These are phyloP conservation scores for Talaromyces sp. DNA, from an alignment of 2,329 filamentous ascomycete species.

Conservation along the genomic window DNA sequence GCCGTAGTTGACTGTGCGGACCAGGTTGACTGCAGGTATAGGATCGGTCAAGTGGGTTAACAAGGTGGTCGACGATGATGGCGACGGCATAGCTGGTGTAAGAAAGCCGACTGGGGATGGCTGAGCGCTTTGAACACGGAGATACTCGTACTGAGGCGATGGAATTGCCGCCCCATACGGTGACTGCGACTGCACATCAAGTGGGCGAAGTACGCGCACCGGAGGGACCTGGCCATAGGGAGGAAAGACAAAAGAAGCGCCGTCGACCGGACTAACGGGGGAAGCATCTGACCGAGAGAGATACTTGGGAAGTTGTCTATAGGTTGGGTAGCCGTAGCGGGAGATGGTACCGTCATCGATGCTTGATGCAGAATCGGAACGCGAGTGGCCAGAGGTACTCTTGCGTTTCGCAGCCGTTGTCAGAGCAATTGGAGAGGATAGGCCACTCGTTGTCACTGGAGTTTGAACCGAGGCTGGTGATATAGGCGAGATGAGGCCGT, in stretches of 20 bases:
- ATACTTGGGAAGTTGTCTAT: constrained; percentile 66
- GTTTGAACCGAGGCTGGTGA: constrained; percentile 31
- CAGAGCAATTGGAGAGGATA: constrained; percentile 63
- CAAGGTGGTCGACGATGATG: constrained; percentile 58
- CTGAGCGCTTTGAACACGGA: constrained; percentile 21
- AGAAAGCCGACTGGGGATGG: constrained; percentile 21
- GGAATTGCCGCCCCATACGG: constrained; percentile 27
- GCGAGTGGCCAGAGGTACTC: constrained; percentile 39
- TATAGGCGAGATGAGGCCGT: constrained; percentile 40
- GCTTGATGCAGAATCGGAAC: constrained; percentile 64
- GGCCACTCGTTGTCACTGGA: constrained; percentile 35
- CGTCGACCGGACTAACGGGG: constrained; percentile 34
- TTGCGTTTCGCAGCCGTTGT: constrained; percentile 39
- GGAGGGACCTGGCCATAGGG: constrained; percentile 26
- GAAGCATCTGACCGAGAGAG: constrained; percentile 41
- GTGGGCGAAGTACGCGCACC: constrained; percentile 37
- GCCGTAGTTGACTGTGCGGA: constrained; percentile 70
- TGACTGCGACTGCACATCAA: constrained; percentile 36
- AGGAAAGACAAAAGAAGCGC: constrained; percentile 37
- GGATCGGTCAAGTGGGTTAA: constrained; percentile 71
- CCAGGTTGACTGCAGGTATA: constrained; percentile 78
- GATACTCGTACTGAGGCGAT: constrained; percentile 24
- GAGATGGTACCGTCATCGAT: constrained; percentile 63
- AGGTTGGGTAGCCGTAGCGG: constrained; percentile 78
- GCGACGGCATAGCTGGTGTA: constrained; percentile 23